Percentiles rank a stretch among this genome's conserved stretches.
Evolutionary conservation across 495 filamentous ascomycete genomes (phyloP).

Genomic region (Thermothielavioides terrestris): DNA sequence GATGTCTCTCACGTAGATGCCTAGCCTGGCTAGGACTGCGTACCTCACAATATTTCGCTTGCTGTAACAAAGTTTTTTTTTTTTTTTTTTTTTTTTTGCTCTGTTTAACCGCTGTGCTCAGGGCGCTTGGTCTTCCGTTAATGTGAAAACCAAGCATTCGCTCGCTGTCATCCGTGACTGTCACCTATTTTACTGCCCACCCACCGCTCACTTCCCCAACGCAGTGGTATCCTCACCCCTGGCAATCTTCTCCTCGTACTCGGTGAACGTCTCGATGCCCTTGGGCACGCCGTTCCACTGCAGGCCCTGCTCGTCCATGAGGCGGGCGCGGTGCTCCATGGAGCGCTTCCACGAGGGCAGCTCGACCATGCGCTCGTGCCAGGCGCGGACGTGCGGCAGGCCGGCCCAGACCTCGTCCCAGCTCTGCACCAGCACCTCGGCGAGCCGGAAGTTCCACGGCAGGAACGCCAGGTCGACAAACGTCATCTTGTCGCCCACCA

Average conservation of each 20-base stretch:
- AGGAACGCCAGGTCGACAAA: constrained; percentile 54
- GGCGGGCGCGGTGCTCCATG: constrained; percentile 11
- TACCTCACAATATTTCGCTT: no score
- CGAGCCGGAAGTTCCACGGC: constrained; percentile 35
- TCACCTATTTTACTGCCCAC: no score
- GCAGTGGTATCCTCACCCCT: no score
- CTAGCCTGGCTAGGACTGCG: no score
- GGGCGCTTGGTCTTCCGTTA: no score
- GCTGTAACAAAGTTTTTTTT: no score
- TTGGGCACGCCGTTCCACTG: constrained; percentile 20
- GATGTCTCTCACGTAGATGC: no score
- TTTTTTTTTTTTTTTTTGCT: no score
- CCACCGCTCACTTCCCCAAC: no score
- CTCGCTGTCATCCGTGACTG: no score
- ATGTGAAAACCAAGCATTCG: no score
- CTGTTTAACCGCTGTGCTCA: no score
- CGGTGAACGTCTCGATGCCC: constrained; percentile 12
- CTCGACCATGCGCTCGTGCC: constrained; percentile 9
- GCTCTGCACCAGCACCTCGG: neutral
- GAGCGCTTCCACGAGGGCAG: constrained; percentile 1
- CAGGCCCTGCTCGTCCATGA: constrained; percentile 24
- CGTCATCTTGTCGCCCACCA: constrained; percentile 52
- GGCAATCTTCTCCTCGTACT: constrained; percentile 18
- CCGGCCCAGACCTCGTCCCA: constrained; percentile 11
- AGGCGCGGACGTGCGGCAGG: neutral